Evolutionary conservation across 1,139 yeast species (phyloP), one percentile per base, ranked within the genome.

Genomic region (Eremothecium coryli): DNA sequence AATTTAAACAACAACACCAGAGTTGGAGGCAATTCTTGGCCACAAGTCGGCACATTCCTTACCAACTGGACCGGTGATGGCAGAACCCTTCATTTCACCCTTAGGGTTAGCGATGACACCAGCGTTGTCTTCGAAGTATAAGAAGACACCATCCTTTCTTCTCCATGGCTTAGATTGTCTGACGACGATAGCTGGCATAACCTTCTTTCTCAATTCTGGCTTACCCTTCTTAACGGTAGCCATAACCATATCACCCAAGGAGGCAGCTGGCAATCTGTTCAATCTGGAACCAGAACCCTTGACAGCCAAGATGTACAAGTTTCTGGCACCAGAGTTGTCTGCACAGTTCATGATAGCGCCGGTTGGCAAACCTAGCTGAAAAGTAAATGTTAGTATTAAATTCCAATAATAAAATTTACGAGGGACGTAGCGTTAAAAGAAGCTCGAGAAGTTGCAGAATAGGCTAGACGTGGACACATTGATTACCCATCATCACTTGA

Each of bases 31-130:
- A 73, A 93, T 90, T 80, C 98, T 88, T 69, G 99, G 99, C 99
- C 99, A 93, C 71, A 93, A 82, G 68, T 93, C 99, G 68, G 99
- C 98, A 76, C 98, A 90, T 77, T 93, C 99, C 78, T 90, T 93
- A 70, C 96, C 98, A 65, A 93, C 99, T 62, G 99, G 98, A 71
- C 99, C 99, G 64, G 98, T 93, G 68, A 93, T 90, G 64, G 98
- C 98, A 58, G 98, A 93, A 73, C 99, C 99, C 80, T 93, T 93
- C 98, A 93, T 93, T 75, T 93, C 99, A 77, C 99, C 99, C 90
- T 93, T 93, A 67, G 99, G 98, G 76, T 93, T 93, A 67, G 90
- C 98, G 65, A 93, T 93, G 70, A 93, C 99, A 81, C 99, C 99
- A 54, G 99, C 99, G 66, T 93, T 93, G 75, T 93, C 99, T 80